Conservation (phyloP, 2,329 filamentous ascomycete species). For the Aspergillus latus region DNA sequence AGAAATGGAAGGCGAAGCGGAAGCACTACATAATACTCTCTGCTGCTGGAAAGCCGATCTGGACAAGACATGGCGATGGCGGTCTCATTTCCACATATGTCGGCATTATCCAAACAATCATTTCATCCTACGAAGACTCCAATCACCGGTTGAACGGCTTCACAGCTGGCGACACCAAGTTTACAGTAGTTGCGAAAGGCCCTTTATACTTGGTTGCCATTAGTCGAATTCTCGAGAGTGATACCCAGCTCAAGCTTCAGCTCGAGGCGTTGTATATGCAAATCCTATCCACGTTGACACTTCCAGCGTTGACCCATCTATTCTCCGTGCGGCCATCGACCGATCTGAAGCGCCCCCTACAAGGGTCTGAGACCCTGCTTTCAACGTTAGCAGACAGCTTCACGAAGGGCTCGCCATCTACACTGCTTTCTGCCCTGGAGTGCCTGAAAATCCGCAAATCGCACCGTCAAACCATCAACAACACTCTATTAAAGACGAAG, state of each 20-base stretch:
- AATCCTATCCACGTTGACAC: constrained; percentile 89
- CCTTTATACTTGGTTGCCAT: constrained; percentile 92
- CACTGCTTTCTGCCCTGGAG: constrained; percentile 84
- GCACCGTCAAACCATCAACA: constrained; percentile 82
- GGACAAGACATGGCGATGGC: constrained; percentile 89
- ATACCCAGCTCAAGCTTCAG: constrained; percentile 80
- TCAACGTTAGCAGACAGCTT: constrained; percentile 94
- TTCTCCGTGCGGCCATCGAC: constrained; percentile 91
- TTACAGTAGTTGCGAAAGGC: constrained; percentile 80
- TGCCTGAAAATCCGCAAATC: constrained; percentile 90
- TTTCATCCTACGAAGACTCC: constrained; percentile 87
- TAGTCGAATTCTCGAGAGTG: constrained; percentile 87
- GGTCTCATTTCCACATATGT: constrained; percentile 90
- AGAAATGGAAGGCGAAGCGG: constrained; percentile 82
- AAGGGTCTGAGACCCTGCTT: constrained; percentile 87
- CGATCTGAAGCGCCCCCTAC: constrained; percentile 81
- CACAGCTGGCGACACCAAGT: constrained; percentile 79
- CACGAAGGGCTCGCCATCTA: constrained; percentile 85
- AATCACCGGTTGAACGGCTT: constrained; percentile 79
- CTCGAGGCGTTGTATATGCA: constrained; percentile 97
- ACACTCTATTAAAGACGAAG: constrained; percentile 75
- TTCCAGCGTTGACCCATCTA: constrained; percentile 81
- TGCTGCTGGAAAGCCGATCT: constrained; percentile 94
- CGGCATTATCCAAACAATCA: constrained; percentile 93
- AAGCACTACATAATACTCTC: constrained; percentile 98